Base-by-base conservation (phyloP, 2,329 filamentous ascomycete species). In the Aquanectria penicillioides region DNA sequence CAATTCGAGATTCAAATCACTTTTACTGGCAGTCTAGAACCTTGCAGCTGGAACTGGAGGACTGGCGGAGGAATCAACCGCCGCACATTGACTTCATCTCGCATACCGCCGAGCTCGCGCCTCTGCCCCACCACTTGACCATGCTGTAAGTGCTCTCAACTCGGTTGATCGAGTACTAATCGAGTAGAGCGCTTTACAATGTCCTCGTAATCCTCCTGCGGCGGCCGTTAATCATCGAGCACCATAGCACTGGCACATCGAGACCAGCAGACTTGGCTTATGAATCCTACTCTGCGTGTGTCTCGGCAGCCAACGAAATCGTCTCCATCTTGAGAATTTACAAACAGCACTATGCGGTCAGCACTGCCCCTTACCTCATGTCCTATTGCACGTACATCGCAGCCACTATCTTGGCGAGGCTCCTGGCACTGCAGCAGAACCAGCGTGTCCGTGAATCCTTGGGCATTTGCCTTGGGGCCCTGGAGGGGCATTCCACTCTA, bases 191-290 rank as follows among this genome's bases (percentile, higher is more conserved):
- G 4, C 79, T 84, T 66, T 82, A 82, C 34, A 76, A 86, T 51
- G 81, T 82, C 0, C 74, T 84, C 0, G 67, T 81, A 1, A 85
- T 86, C 6, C 77, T 86, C 0, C 73, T 86, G 0, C 82, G 86
- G 59, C 81, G 81, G 6, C 83, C 82, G 0, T 84, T 85, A 22
- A 77, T 85, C 4, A 75, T 78, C 4, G 79, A 82, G 17, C 41
- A 46, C 12, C 41, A 46, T 18, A 28, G 33, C 23, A 33, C 41
- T 3, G 29, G 33, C 17, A 22, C 41, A 3, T 29, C 41, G 2
- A 22, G 41, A 10, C 41, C 41, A 5, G 10, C 28, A 10, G 41
- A 46, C 28, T 23, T 46, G 18, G 26, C 41, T 15, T 46, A 46
- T 10, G 41, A 46, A 33, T 46, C 41, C 13, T 46, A 46, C 15